A percentile compares a stretch with the other conserved stretches of the same genome.
Conservation (phyloP, 208 protist species). For the Crithidia bombi region DNA sequence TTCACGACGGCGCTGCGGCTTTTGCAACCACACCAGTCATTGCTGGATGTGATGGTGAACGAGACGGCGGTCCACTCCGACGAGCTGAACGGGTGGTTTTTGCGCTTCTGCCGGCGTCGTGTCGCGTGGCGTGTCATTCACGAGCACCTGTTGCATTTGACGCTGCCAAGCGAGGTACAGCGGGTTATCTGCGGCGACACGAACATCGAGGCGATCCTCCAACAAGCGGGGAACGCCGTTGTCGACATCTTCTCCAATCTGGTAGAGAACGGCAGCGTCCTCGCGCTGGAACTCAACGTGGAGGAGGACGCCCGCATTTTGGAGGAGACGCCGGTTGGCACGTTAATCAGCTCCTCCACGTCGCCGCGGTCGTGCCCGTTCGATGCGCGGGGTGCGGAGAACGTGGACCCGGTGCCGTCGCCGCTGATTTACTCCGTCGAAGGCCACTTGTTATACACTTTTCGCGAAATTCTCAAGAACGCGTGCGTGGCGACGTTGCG, state of each 20-base stretch:
- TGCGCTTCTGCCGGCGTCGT: constrained; percentile 75
- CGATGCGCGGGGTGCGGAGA: constrained; percentile 10
- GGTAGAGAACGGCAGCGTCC: constrained; percentile 29
- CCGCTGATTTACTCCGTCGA: constrained; percentile 59
- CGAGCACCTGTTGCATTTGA: constrained; percentile 79
- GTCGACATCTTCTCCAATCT: constrained; percentile 63
- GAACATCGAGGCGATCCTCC: constrained; percentile 50
- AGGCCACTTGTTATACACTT: constrained; percentile 76
- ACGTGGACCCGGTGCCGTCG: constrained; percentile 14
- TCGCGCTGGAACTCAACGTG: constrained; percentile 54
- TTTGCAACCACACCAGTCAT: constrained; percentile 68
- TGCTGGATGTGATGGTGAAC: constrained; percentile 85
- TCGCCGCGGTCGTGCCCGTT: constrained; percentile 23
- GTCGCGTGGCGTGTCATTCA: constrained; percentile 88
- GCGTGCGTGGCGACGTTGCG: constrained; percentile 69
- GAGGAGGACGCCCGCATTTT: constrained; percentile 65
- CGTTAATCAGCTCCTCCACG: constrained; percentile 56
- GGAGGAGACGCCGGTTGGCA: constrained; percentile 29
- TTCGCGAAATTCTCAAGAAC: constrained; percentile 88
- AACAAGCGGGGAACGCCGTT: constrained; percentile 61
- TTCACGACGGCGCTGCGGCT: constrained; percentile 58
- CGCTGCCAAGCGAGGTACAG: constrained; percentile 39
- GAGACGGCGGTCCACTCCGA: constrained; percentile 69
- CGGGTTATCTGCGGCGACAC: constrained; percentile 53
- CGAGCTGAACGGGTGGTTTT: constrained; percentile 76